Evolutionary conservation across 345 rosid species (phyloP), one percentile per base, ranked within the genome.

Genomic region (Atalantia buxifolia): DNA sequence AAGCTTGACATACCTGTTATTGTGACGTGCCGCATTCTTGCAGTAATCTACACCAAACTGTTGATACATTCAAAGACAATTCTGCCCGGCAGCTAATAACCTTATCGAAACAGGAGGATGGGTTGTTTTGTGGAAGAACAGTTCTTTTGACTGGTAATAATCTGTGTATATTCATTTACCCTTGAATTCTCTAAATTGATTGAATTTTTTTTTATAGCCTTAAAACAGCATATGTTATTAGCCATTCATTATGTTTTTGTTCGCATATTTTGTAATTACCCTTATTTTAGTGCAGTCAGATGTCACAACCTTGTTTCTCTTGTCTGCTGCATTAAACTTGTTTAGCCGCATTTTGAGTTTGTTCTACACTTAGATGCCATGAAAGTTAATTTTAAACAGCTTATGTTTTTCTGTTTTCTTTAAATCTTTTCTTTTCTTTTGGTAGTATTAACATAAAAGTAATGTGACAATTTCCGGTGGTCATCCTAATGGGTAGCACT

Each of bases 71-170:
- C 21, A 71, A 76, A 68, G 83, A 81, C 77, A 69, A 67, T 74
- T 76, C 77, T 64, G 40, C 48, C 65, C 80, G 67, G 76, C 75
- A 65, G 82, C 81, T 66, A 25, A 80, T 82, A 77, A 33, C 69
- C 56, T 76, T 72, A 71, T 65, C 76, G 33, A 82, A 81, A 75
- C 82, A 73, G 80, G 85, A 81, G 74, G 81, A 21, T 14, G 57
- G 74, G 60, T 84, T 80, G 75, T 59, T 83, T 57, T 71, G 62
- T 56, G 63, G 83, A 33, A 82, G 80, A 83, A 55, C 48, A n/a
- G 63, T 36, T 45, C 76, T 68, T 65, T 38, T 75, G 71, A 65
- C 85, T 75, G 93, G 95, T 89, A 85, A 83, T 75, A 24, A 75
- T 59, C 25, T 77, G 42, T 76, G 31, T 25, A 66, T 55, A 6